Evolutionary conservation across 1,284 basidiomycete genomes (phyloP).

Genomic region (Fomitopsis schrenkii): DNA sequence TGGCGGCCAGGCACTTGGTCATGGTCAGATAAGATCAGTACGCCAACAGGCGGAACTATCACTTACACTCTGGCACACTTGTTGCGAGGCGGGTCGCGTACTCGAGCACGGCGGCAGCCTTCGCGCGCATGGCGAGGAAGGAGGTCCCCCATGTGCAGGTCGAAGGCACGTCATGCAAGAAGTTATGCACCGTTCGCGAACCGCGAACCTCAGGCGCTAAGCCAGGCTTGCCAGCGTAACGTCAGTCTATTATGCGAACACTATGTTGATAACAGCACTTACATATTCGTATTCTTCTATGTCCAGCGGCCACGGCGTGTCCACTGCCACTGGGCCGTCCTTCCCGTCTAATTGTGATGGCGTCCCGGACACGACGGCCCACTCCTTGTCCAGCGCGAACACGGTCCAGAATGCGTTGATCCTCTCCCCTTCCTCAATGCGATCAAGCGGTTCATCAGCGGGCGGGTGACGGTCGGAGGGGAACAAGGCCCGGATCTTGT

Average conservation of each 20-base stretch:
- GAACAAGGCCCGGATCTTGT: constrained; percentile 29
- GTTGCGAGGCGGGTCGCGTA: constrained; percentile 26
- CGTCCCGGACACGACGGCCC: constrained; percentile 33
- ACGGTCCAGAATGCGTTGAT: constrained; percentile 46
- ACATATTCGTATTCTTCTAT: constrained; percentile 28
- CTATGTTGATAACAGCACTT: background rate
- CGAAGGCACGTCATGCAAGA: constrained; percentile 24
- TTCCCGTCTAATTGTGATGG: constrained; percentile 29
- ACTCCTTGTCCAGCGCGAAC: constrained; percentile 38
- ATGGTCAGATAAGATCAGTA: constrained; percentile 1
- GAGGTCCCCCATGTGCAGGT: constrained; percentile 20
- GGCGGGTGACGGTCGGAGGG: constrained; percentile 17
- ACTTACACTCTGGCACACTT: constrained; percentile 15
- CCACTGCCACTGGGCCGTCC: constrained; percentile 27
- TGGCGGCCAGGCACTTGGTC: constrained; percentile 2
- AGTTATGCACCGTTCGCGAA: constrained; percentile 26
- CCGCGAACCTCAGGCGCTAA: constrained; percentile 18
- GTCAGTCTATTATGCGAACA: background rate
- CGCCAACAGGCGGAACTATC: background rate
- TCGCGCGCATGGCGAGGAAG: constrained; percentile 29
- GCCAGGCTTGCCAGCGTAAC: background rate
- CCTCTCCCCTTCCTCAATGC: constrained; percentile 39
- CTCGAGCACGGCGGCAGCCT: constrained; percentile 34
- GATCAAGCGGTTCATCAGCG: constrained; percentile 23
- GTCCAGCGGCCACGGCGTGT: constrained; percentile 41